These are phyloP conservation scores for Monilinia vaccinii-corymbosi DNA, from an alignment of 2,329 filamentous ascomycete genomes.

Conservation along the genomic window DNA sequence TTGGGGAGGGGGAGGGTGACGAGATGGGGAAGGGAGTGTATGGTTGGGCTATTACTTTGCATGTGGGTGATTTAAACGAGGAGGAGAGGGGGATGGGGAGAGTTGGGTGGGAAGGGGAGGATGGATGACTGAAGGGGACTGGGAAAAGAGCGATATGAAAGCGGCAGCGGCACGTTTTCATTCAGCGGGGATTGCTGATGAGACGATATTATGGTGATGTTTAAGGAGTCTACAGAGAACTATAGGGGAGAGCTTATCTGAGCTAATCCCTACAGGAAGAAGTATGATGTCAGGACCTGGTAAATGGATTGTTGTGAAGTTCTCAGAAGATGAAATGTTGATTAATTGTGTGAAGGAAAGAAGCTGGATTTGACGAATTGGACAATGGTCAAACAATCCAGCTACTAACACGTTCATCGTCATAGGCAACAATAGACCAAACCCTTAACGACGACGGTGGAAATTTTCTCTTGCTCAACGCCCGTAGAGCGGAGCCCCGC, in stretches of 20 bases:
- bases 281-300: no score
- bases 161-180: no score
- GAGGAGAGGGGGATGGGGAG: no score
- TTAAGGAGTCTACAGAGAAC: constrained; percentile 31
- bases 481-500: constrained; percentile 31
- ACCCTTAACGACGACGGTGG: constrained; percentile 32
- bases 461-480: constrained; percentile 35
- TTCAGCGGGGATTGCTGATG: not conserved
- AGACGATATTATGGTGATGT: constrained; percentile 35
- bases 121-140: no score
- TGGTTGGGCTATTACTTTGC: constrained; percentile 52
- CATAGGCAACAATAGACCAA: constrained; percentile 21
- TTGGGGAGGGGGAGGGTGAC: constrained; percentile 31
- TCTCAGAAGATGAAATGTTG: no score
- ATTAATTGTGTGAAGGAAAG: no score
- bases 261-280: constrained; percentile 17
- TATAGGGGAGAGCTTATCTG: constrained; percentile 18
- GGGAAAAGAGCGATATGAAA: not conserved
- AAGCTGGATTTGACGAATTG: no score
- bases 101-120: not conserved
- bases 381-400: not conserved
- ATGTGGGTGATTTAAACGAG: constrained; percentile 23
- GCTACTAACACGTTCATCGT: not conserved
- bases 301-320: not conserved
- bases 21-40: constrained; percentile 29